Percentiles rank a stretch among this genome's conserved stretches.
These are phyloP conservation scores for Pythium sukuiense DNA, from an alignment of 352 stramenopile genomes.

Conservation along the genomic window DNA sequence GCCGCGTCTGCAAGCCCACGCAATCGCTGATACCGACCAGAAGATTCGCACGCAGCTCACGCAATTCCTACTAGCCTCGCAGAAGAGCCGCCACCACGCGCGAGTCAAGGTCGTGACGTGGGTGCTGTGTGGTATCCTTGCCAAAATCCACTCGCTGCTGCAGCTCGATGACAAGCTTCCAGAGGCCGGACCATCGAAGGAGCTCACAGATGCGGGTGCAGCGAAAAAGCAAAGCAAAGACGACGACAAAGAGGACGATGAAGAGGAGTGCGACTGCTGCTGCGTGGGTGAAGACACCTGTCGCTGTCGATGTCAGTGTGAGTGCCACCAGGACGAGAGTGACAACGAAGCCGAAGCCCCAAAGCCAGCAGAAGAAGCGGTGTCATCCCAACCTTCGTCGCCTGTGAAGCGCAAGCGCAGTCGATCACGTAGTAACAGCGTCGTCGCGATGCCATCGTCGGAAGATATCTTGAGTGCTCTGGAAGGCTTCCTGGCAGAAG, in stretches of 20 bases:
- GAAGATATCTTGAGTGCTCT: conserved; percentile 12
- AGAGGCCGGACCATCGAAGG: conserved; percentile 24
- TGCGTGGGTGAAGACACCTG: conserved; percentile 41
- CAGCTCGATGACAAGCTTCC: conserved; percentile 71
- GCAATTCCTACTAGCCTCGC: conserved; percentile 63
- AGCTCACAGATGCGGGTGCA: conserved; percentile 1
- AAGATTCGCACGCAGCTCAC: conserved; percentile 82
- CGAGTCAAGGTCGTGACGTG: conserved; percentile 84
- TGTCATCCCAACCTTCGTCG: conserved; percentile 1
- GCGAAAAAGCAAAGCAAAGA: conserved; percentile 22
- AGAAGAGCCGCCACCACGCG: conserved; percentile 80
- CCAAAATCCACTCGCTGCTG: conserved; percentile 80
- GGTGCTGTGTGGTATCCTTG: conserved; percentile 84
- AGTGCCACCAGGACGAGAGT: conserved; percentile 70
- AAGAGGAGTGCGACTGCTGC: conserved; percentile 54
- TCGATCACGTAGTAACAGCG: conserved; percentile 21
- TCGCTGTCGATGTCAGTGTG: conserved; percentile 58
- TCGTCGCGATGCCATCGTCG: neutral
- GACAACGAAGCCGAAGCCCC: conserved; percentile 40
- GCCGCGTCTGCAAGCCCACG: conserved; percentile 59
- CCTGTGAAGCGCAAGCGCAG: conserved; percentile 18
- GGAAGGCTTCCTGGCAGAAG: conserved; percentile 7
- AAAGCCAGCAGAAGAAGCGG: neutral
- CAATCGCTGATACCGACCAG: conserved; percentile 70
- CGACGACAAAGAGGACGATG: conserved; percentile 27